These are phyloP conservation scores for Didymella glomerata DNA, from an alignment of 2,329 filamentous ascomycete genomes.

Conservation along the genomic window DNA sequence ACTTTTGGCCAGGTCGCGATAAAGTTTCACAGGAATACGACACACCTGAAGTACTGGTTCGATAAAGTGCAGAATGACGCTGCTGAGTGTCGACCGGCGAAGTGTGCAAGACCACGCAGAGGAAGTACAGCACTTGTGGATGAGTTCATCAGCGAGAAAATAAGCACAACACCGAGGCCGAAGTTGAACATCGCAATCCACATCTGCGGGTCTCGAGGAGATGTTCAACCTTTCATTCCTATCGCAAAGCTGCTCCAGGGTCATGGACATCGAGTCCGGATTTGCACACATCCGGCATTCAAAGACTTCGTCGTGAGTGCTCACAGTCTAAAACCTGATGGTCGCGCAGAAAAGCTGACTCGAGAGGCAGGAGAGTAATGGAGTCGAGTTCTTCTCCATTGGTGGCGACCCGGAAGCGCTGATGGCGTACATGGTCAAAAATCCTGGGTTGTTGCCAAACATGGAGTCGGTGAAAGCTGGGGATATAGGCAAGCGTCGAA, in stretches of 20 bases:
- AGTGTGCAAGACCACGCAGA: conserved; percentile 11
- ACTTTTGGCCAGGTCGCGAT: conserved; percentile 30
- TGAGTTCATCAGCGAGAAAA: conserved; percentile 13
- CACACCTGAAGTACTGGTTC: conserved; percentile 29
- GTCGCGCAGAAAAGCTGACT: not conserved
- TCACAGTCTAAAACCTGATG: not conserved
- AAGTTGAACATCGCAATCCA: conserved; percentile 64
- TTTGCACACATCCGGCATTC: conserved; percentile 42
- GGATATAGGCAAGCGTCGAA: conserved; percentile 45
- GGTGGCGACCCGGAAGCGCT: conserved; percentile 52
- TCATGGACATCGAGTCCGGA: conserved; percentile 39
- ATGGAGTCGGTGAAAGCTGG: conserved; percentile 41
- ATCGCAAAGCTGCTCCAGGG: conserved; percentile 60
- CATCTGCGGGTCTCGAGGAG: conserved; percentile 62
- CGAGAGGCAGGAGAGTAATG: conserved; percentile 27
- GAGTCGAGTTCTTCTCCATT: conserved; percentile 50
- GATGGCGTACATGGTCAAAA: conserved; percentile 63
- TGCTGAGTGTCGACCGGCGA: conserved; percentile 6
- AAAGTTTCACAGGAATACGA: conserved; percentile 30
- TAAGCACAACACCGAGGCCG: conserved; percentile 14
- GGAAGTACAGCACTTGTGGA: conserved; percentile 15
- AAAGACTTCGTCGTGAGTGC: conserved; percentile 29
- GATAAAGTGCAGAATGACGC: conserved; percentile 24
- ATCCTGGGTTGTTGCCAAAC: conserved; percentile 52
- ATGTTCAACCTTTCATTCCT: conserved; percentile 68